Base-by-base conservation (phyloP, 108 stramenopile genomes). In the Stephanodiscus triporus region DNA sequence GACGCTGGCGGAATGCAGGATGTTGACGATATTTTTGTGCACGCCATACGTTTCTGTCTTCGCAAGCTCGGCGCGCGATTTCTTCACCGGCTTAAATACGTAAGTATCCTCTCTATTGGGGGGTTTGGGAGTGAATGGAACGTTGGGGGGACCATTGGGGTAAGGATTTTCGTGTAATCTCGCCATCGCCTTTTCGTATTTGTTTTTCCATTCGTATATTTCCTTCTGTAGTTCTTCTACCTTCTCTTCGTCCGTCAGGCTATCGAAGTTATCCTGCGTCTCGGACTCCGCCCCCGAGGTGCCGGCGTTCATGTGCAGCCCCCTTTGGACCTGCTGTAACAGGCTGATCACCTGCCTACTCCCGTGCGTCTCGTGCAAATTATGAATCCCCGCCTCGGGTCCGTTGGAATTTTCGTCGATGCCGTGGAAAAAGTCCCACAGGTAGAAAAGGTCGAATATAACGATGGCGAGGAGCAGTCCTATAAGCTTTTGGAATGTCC, bases 1-100 rank as follows among this genome's bases (percentile, higher is more conserved):
- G 7, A 88, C 76, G 20, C 70, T 72, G 29, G 89, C 87, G 26
- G 81, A 65, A 40, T 80, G 43, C 20, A 88, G 58, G 11, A 92
- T 86, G 27, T 83, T 71, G 10, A 78, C 37, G 40, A 92, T 85
- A 26, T 82, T 81, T 51, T 75, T 43, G 43, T 79, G 66, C 17
- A 72, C 71, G 34, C 78, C 78, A 40, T 61, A 79, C 13, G 50
- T 63, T 57, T 79, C 78, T 38, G 36, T 59, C 24, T 40, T 14
- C 27, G 27, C 56, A 14, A 59, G 22, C 38, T 49, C 47, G n/a
- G 63, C 36, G 0, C 47, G 63, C 29, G 60, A 71, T 57, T 70
- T 59, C 32, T 36, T 9, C 24, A 30, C 22, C 30, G 50, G 59
- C 73, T 14, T 65, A 29, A 58, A 59, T 30, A 11, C 56, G 29